phyloP scores from a whole-genome alignment of 768 basidiomycete genomes.

The Pleurotus giganteus region DNA sequence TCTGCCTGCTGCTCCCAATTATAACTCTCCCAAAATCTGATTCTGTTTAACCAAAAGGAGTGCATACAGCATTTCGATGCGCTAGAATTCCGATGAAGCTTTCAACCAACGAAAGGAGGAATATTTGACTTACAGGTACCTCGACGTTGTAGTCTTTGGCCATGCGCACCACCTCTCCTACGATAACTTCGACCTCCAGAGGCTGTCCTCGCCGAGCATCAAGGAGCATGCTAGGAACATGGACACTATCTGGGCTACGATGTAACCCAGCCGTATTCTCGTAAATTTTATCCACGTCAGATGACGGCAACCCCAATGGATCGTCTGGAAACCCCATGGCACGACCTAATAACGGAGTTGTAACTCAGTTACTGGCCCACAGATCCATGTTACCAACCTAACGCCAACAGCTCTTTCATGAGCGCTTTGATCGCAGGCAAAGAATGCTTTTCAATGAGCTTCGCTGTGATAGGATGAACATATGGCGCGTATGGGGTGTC shows the following conservation, averaged over 20 bases:
- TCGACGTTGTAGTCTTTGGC: slow-evolving; percentile 41
- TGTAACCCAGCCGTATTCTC: slow-evolving; percentile 37
- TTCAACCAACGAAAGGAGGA: neutral
- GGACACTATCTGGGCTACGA: slow-evolving; percentile 37
- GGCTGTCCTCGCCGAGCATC: slow-evolving; percentile 53
- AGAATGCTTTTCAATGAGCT: slow-evolving; percentile 38
- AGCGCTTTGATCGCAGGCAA: slow-evolving; percentile 46
- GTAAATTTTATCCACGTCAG: slow-evolving; percentile 36
- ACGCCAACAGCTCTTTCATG: slow-evolving; percentile 41
- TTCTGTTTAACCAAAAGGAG: slow-evolving; percentile 61
- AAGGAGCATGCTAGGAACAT: slow-evolving; percentile 62
- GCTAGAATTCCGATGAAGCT: slow-evolving; percentile 28
- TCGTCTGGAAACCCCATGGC: slow-evolving; percentile 48
- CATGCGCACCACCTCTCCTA: slow-evolving; percentile 60
- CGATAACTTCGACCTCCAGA: slow-evolving; percentile 65
- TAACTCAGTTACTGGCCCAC: no score
- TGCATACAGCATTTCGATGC: slow-evolving; percentile 61
- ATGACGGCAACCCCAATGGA: slow-evolving; percentile 45
- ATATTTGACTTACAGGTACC: slow-evolving; percentile 45
- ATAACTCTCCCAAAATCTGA: slow-evolving; percentile 45
- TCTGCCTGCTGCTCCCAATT: neutral
- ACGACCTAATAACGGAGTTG: no score
- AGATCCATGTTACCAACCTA: slow-evolving; percentile 32
- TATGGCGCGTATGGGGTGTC: slow-evolving; percentile 36
- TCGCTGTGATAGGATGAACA: slow-evolving; percentile 37